A percentile compares a stretch with the other conserved stretches of the same genome.
Conservation (phyloP, 2,329 filamentous ascomycete genomes). For the Venturia oleaginea region DNA sequence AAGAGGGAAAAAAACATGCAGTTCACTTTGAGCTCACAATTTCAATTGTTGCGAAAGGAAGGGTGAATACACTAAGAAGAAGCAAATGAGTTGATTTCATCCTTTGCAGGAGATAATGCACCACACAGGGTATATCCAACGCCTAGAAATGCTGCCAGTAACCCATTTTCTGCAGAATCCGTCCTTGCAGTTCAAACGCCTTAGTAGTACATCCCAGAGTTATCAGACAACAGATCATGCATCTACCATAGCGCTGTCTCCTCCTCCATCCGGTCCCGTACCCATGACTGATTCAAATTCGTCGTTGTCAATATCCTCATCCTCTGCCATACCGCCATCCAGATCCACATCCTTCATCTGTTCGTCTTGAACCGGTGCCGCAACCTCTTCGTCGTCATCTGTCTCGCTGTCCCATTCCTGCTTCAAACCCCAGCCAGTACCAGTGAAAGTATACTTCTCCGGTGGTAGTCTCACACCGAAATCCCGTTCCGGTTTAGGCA, state of each 20-base stretch:
- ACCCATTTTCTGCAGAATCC: neutral
- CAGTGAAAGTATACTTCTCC: conserved; percentile 53
- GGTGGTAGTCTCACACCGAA: conserved; percentile 52
- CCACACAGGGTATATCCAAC: neutral
- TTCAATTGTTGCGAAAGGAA: too few relatives aligned
- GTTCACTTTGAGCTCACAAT: too few relatives aligned
- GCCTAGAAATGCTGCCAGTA: conserved; percentile 2
- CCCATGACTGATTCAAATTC: conserved; percentile 22
- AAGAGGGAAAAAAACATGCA: too few relatives aligned
- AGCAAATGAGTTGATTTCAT: neutral
- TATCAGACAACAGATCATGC: conserved; percentile 16
- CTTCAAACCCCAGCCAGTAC: conserved; percentile 46
- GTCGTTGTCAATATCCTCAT: conserved; percentile 14
- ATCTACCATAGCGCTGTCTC: conserved; percentile 23
- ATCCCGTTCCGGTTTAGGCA: conserved; percentile 48
- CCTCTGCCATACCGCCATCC: conserved; percentile 21
- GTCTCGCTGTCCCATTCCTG: conserved; percentile 43
- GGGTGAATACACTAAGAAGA: neutral
- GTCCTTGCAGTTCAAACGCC: neutral
- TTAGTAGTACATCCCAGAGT: neutral
- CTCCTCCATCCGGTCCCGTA: conserved; percentile 20
- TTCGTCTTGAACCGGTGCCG: conserved; percentile 20
- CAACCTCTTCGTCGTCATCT: conserved; percentile 37
- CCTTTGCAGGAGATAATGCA: too few relatives aligned
- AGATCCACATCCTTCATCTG: conserved; percentile 22